Conservation (phyloP, 768 basidiomycete genomes). For the Phlegmacium glaucopus region DNA sequence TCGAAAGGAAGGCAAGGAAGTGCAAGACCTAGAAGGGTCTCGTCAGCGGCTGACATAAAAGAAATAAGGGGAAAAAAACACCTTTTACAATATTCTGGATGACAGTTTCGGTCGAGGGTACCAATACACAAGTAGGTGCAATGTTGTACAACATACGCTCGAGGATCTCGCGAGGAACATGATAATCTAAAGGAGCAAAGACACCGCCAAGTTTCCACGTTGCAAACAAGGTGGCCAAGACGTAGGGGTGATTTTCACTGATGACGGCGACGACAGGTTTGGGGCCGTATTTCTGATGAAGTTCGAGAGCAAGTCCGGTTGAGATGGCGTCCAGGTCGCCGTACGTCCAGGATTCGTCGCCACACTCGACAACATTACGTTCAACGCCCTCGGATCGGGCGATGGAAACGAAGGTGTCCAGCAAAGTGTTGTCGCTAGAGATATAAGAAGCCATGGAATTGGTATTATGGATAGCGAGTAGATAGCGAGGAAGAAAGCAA, state of each 20-base stretch:
- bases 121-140: slow-evolving; percentile 23
- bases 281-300: slow-evolving; percentile 20
- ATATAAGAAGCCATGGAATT: slow-evolving; percentile 17
- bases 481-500: slow-evolving; percentile 4
- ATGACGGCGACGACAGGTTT: slow-evolving; percentile 30
- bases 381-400: slow-evolving; percentile 17
- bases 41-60: no score
- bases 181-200: slow-evolving; percentile 29
- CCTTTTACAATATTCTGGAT: slow-evolving; percentile 22
- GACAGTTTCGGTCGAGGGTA: slow-evolving; percentile 17
- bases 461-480: slow-evolving; percentile 4
- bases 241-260: slow-evolving; percentile 32
- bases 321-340: slow-evolving; percentile 30
- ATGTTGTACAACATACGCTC: slow-evolving; percentile 28
- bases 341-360: slow-evolving; percentile 29
- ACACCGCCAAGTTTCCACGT: slow-evolving; percentile 33
- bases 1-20: slow-evolving; percentile 17
- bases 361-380: slow-evolving; percentile 25
- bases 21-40: slow-evolving; percentile 11
- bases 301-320: slow-evolving; percentile 25
- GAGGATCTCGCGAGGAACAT: slow-evolving; percentile 29
- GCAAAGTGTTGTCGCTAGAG: slow-evolving; percentile 13
- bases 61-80: slow-evolving; percentile 4
- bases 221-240: slow-evolving; percentile 26
- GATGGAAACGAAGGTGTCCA: slow-evolving; percentile 17